These are phyloP conservation scores for Lasiosphaeriaceae sp. DNA, from an alignment of 495 filamentous ascomycete species.

Conservation along the genomic window DNA sequence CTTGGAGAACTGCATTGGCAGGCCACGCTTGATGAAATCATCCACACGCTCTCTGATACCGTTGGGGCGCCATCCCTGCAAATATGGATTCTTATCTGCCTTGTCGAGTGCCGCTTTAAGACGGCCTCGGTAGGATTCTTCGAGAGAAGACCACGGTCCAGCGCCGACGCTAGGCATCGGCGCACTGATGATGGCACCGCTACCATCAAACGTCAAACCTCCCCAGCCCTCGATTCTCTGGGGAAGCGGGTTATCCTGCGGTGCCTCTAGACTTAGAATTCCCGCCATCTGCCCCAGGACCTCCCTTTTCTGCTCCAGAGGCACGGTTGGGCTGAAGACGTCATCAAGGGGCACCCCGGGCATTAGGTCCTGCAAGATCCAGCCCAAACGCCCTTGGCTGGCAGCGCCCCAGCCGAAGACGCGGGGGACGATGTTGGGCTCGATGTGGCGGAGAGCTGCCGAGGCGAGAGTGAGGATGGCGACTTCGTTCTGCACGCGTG, in stretches of 20 bases:
- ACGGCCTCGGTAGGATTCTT: constrained; percentile 19
- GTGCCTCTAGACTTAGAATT: too few relatives aligned
- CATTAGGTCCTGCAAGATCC: constrained; percentile 26
- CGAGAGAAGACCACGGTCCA: constrained; percentile 23
- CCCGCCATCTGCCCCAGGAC: too few relatives aligned
- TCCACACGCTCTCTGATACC: constrained; percentile 25
- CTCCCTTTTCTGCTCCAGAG: too few relatives aligned
- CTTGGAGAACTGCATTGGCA: constrained; percentile 21
- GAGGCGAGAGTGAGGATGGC: constrained; percentile 26
- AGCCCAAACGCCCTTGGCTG: constrained; percentile 13
- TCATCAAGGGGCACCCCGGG: too few relatives aligned
- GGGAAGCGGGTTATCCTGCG: too few relatives aligned
- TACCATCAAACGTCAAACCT: too few relatives aligned
- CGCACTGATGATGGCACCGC: constrained; percentile 12
- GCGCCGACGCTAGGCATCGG: constrained; percentile 24
- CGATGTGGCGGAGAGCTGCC: constrained; percentile 23
- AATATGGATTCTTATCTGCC: constrained; percentile 23
- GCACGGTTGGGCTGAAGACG: too few relatives aligned
- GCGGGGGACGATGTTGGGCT: constrained; percentile 24
- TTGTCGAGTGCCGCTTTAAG: constrained; percentile 19
- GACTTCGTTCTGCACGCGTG: constrained; percentile 29
- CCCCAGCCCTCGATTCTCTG: too few relatives aligned
- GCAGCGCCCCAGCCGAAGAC: constrained; percentile 24
- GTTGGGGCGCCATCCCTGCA: constrained; percentile 24
- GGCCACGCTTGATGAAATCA: constrained; percentile 24